Evolutionary conservation across 2,329 filamentous ascomycete species (phyloP).

Genomic region (Massarina eburnea): DNA sequence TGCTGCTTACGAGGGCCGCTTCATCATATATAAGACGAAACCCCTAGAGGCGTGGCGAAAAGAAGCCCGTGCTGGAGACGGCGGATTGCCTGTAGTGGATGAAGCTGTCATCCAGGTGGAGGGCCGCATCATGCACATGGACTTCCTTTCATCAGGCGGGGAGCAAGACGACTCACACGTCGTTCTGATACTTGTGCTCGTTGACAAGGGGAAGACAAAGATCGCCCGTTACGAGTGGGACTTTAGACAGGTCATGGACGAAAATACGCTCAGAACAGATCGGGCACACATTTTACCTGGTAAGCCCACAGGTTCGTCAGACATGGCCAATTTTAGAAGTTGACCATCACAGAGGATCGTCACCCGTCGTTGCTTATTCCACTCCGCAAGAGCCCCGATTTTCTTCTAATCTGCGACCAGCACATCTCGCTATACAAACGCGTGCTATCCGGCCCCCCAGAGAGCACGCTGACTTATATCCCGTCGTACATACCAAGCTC

Average conservation of each 20-base stretch:
- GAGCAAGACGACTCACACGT: slow-evolving; percentile 66
- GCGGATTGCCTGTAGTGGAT: slow-evolving; percentile 61
- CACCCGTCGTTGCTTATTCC: slow-evolving; percentile 46
- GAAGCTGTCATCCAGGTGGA: slow-evolving; percentile 53
- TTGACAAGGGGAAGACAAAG: slow-evolving; percentile 47
- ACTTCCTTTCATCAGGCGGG: slow-evolving; percentile 78
- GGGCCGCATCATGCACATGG: slow-evolving; percentile 80
- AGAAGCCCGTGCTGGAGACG: slow-evolving; percentile 44
- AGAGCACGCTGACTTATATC: slow-evolving; percentile 17
- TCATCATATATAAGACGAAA: slow-evolving; percentile 72
- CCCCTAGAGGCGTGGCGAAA: slow-evolving; percentile 54
- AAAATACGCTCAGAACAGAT: slow-evolving; percentile 26
- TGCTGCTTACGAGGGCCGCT: slow-evolving; percentile 67
- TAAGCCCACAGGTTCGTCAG: not conserved
- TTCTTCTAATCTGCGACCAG: slow-evolving; percentile 43
- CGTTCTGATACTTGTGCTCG: slow-evolving; percentile 70
- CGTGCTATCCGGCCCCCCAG: slow-evolving; percentile 44
- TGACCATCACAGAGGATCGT: slow-evolving; percentile 28
- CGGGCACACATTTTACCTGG: slow-evolving; percentile 19
- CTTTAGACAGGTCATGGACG: slow-evolving; percentile 44
- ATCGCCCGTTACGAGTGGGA: slow-evolving; percentile 57
- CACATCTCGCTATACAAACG: slow-evolving; percentile 43
- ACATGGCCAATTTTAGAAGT: not conserved
- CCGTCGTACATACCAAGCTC: slow-evolving; percentile 42
- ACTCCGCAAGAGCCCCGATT: slow-evolving; percentile 42